phyloP scores from a whole-genome alignment of 306 rosid genomes.

The Rosa lucieae region DNA sequence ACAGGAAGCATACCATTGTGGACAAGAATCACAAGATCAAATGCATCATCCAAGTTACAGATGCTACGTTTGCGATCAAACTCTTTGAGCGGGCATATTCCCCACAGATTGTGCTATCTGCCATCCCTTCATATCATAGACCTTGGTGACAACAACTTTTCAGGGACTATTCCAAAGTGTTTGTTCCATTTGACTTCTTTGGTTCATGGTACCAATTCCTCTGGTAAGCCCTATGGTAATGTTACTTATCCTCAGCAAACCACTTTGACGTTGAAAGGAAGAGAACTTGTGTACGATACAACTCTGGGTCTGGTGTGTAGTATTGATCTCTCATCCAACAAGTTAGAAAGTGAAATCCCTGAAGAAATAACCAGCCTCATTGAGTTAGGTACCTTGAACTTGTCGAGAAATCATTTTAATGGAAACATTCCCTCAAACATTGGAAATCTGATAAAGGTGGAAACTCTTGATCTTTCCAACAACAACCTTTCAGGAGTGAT shows the following conservation, averaged over 20 bases:
- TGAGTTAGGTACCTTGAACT: conserved; percentile 6
- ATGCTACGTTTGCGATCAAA: neutral
- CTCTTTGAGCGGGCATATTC: neutral
- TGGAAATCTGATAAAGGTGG: neutral
- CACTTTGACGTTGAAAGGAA: neutral
- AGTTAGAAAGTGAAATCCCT: conserved; percentile 21
- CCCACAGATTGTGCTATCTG: neutral
- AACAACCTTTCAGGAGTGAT: conserved; percentile 11
- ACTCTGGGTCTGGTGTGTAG: neutral
- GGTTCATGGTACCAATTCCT: no score
- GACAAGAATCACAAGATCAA: conserved; percentile 3
- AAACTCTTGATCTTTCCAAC: neutral
- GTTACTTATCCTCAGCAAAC: neutral
- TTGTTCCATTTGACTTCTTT: no score
- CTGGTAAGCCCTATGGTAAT: no score
- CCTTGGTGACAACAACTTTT: neutral
- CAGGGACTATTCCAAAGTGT: no score
- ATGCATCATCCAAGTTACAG: no score
- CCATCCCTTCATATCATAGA: neutral
- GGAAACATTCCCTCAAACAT: conserved; percentile 19
- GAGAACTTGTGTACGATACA: neutral
- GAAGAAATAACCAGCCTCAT: neutral
- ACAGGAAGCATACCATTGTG: neutral
- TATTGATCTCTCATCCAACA: conserved; percentile 17
- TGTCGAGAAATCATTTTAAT: conserved; percentile 9